Evolutionary conservation across 2,329 filamentous ascomycete species (phyloP), one percentile per base, ranked within the genome.

Genomic region (Aspergillus japonicus): DNA sequence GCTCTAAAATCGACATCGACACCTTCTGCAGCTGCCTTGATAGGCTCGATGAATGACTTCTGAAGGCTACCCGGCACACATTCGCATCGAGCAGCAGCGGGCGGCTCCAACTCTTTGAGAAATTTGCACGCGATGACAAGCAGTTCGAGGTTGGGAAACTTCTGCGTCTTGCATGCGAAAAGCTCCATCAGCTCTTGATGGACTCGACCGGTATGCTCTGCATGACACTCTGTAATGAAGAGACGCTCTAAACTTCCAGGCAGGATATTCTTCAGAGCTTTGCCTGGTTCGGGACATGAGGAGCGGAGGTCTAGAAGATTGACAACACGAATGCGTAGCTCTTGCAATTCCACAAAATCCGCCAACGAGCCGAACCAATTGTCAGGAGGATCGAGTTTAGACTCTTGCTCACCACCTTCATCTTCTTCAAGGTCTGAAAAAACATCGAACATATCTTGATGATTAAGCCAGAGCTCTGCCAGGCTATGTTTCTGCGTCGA

Each of bases 281-380:
- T 14, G 26, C 3, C 33, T 7, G 24, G 21, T 4, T 5, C 23
- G 12, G 16, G 4, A 42, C 23, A 11, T 14, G 19, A 21, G 24
- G 31, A 19, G 24, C 47, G 52, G 44, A 60, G 35, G n/a, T 50
- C 39, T 6, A 60, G 23, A 2, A 57, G 14, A 16, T 56, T 60
- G 21, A 50, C 21, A 12, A 26, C 54, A 12, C 47, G 50, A 7
- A 54, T 42, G 2, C 48, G 50, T 19, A 60, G 48, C 23, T 56
- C 39, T 16, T 31, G 31, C 16, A 60, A 19, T 16, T 48, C 23
- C 14, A 21, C 33, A 42, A 60, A 60, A 21, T 54, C 54, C 11
- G 50, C 54, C 16, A 60, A 44, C 4, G 58, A 50, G 7, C 58
- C 58, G 2, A 60, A 52, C 53, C 54, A 60, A 49, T 55, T 35